Evolutionary conservation across 352 stramenopile genomes (phyloP).

Genomic region (Globisporangium paddicum): DNA sequence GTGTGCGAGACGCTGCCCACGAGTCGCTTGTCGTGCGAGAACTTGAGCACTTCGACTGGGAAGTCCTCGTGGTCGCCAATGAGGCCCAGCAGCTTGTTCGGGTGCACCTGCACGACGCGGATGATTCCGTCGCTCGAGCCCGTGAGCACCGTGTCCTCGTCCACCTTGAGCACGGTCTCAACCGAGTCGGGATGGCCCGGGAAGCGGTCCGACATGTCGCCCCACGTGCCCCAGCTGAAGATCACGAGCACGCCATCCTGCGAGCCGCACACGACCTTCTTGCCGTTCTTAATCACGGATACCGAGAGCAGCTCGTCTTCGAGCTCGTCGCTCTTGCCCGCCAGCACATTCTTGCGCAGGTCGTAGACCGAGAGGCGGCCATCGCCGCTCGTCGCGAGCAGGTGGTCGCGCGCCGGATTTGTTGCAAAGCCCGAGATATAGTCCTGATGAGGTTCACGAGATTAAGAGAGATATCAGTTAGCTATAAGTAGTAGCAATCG

Average conservation of each 20-base stretch:
- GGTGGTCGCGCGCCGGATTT: conserved; percentile 73
- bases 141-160: conserved; percentile 96
- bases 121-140: conserved; percentile 95
- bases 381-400: conserved; percentile 90
- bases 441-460: conserved; percentile 40
- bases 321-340: conserved; percentile 80
- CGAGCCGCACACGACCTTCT: conserved; percentile 94
- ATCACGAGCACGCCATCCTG: conserved; percentile 94
- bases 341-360: conserved; percentile 77
- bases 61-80: conserved; percentile 96
- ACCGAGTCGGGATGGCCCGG: conserved; percentile 93
- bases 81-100: conserved; percentile 95
- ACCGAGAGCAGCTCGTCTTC: conserved; percentile 78
- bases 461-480: background rate
- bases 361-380: conserved; percentile 91
- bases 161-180: conserved; percentile 94
- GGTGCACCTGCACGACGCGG: conserved; percentile 92
- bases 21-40: conserved; percentile 84
- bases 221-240: conserved; percentile 95
- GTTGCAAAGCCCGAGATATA: conserved; percentile 93
- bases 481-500: background rate
- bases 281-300: conserved; percentile 83
- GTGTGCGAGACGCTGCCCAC: conserved; percentile 93
- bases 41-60: conserved; percentile 90
- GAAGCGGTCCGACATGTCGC: conserved; percentile 95